phyloP scores from a whole-genome alignment of 2,329 filamentous ascomycete species.

The Davidsoniella virescens region DNA sequence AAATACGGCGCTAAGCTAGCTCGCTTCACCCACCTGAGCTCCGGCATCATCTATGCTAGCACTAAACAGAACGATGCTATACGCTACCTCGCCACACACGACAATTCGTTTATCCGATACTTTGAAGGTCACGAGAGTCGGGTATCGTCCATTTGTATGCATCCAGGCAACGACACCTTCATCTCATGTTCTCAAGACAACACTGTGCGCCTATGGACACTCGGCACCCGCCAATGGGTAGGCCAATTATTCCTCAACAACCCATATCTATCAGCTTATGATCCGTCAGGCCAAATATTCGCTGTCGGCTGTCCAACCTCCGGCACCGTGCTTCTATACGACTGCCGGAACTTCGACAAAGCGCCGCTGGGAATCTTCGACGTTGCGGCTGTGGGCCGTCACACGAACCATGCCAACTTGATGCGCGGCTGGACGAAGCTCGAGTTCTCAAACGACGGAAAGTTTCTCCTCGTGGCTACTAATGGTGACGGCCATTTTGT shows the following conservation, averaged over 20 bases:
- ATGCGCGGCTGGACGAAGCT: conserved; percentile 71
- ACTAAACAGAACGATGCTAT: conserved; percentile 88
- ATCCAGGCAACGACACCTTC: conserved; percentile 78
- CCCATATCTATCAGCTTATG: conserved; percentile 74
- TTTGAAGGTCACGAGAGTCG: conserved; percentile 77
- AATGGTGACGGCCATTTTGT: conserved; percentile 75
- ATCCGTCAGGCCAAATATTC: conserved; percentile 83
- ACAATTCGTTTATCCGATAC: conserved; percentile 92
- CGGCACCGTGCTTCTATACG: conserved; percentile 73
- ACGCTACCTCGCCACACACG: conserved; percentile 76
- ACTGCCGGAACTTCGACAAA: conserved; percentile 85
- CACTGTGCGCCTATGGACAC: conserved; percentile 82
- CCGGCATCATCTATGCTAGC: conserved; percentile 85
- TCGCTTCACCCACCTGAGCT: conserved; percentile 81
- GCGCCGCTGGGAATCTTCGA: conserved; percentile 79
- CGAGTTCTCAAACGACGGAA: conserved; percentile 93
- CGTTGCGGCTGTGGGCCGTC: conserved; percentile 40
- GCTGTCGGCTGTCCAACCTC: conserved; percentile 72
- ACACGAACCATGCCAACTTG: conserved; percentile 38
- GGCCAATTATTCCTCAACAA: conserved; percentile 67
- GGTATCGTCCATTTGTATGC: conserved; percentile 71
- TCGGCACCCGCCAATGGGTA: conserved; percentile 61
- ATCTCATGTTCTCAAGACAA: conserved; percentile 84
- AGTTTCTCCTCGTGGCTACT: conserved; percentile 68
- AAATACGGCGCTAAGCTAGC: conserved; percentile 94